phyloP scores from a whole-genome alignment of 768 basidiomycete species.

The Suillus spraguei region DNA sequence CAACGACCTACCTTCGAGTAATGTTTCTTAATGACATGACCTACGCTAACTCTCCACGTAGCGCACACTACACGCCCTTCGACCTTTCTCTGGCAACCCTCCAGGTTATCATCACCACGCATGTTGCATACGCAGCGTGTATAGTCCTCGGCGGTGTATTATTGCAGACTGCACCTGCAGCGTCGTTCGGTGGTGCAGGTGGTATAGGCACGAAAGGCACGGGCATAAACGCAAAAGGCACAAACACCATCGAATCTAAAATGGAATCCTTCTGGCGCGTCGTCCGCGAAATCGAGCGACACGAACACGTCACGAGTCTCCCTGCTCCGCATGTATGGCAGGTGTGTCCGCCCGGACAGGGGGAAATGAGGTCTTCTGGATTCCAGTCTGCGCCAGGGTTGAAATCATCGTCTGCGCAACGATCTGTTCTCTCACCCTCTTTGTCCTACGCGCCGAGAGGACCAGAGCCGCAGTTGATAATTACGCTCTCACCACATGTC shows the following conservation, averaged over 20 bases:
- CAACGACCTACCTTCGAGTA: neutral
- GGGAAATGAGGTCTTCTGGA: slow-evolving; percentile 5
- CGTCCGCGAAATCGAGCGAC: slow-evolving; percentile 87
- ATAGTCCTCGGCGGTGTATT: slow-evolving; percentile 83
- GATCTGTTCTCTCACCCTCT: slow-evolving; percentile 9
- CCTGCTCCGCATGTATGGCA: slow-evolving; percentile 91
- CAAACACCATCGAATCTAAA: slow-evolving; percentile 45
- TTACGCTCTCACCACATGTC: slow-evolving; percentile 83
- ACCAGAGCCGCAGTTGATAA: slow-evolving; percentile 50
- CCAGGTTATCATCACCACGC: slow-evolving; percentile 77
- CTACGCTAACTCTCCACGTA: slow-evolving; percentile 16
- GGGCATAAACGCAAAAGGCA: slow-evolving; percentile 3
- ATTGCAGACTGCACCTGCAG: slow-evolving; percentile 82
- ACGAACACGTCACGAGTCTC: slow-evolving; percentile 81
- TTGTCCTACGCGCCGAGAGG: slow-evolving; percentile 3
- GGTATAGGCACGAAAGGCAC: neutral
- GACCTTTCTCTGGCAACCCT: slow-evolving; percentile 85
- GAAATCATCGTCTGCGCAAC: neutral
- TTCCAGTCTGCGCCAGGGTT: slow-evolving; percentile 1
- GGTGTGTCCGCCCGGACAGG: slow-evolving; percentile 51
- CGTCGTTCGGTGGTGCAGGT: neutral
- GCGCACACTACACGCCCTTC: slow-evolving; percentile 63
- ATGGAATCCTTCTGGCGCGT: slow-evolving; percentile 84
- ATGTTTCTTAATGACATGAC: neutral
- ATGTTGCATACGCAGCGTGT: slow-evolving; percentile 83